A percentile compares a stretch with the other conserved stretches of the same genome.
Evolutionary conservation across 768 basidiomycete genomes (phyloP).

Genomic region (Candolleomyces aberdarensis): DNA sequence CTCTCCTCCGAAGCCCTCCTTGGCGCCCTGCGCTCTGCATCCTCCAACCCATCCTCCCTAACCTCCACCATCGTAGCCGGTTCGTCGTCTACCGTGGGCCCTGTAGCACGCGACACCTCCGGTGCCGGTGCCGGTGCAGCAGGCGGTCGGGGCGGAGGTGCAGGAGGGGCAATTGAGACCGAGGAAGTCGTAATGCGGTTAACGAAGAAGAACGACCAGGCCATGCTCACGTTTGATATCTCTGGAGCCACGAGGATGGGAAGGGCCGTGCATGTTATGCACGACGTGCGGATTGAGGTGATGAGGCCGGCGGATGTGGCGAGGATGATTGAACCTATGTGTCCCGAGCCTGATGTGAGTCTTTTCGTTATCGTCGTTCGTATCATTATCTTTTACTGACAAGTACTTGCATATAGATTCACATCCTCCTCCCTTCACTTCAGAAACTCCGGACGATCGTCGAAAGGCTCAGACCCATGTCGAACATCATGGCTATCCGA

Average conservation of each 20-base stretch:
- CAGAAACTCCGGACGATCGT: conserved; percentile 75
- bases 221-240: conserved; percentile 77
- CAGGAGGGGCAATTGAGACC: conserved; percentile 35
- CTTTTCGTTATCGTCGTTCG: conserved; percentile 17
- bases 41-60: conserved; percentile 35
- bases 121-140: not conserved
- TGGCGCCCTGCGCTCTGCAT: conserved; percentile 65
- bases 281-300: conserved; percentile 82
- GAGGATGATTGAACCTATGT: conserved; percentile 73
- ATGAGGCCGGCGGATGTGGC: conserved; percentile 73
- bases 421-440: conserved; percentile 73
- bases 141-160: not conserved
- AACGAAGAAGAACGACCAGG: conserved; percentile 81
- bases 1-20: conserved; percentile 73
- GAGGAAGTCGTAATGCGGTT: conserved; percentile 79
- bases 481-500: conserved; percentile 63
- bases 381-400: not conserved
- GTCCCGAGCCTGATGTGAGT: conserved; percentile 78
- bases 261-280: conserved; percentile 59
- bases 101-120: too few species aligned
- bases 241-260: conserved; percentile 61
- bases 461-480: conserved; percentile 68
- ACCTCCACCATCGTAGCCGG: conserved; percentile 26
- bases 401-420: conserved; percentile 46
- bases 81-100: too few species aligned